Percentiles rank a stretch among this genome's conserved stretches.
These are phyloP conservation scores for Trichoderma reesei DNA, from an alignment of 495 filamentous ascomycete species.

Conservation along the genomic window DNA sequence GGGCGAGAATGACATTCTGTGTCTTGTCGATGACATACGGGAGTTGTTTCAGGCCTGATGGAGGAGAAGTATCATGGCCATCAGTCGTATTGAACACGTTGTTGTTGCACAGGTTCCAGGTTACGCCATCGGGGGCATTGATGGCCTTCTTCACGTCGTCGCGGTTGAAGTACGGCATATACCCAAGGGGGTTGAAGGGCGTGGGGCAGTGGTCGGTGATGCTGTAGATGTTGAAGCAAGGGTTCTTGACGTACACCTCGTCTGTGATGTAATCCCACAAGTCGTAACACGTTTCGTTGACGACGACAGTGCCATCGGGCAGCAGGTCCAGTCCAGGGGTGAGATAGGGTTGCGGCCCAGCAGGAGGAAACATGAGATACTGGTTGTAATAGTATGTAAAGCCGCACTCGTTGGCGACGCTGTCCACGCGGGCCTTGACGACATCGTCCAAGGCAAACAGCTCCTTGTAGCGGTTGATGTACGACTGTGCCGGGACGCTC, in stretches of 20 bases:
- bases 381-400: constrained; percentile 51
- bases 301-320: constrained; percentile 8
- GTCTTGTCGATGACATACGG: constrained; percentile 64
- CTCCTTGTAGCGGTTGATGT: constrained; percentile 49
- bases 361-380: constrained; percentile 60
- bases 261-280: constrained; percentile 45
- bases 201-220: constrained; percentile 65
- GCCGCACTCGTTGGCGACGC: constrained; percentile 48
- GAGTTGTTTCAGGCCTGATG: constrained; percentile 42
- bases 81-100: constrained; percentile 43
- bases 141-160: constrained; percentile 66
- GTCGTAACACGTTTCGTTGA: constrained; percentile 20
- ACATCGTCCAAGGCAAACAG: constrained; percentile 59
- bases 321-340: constrained; percentile 12
- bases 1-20: constrained; percentile 57
- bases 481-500: constrained; percentile 49
- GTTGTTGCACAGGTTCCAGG: constrained; percentile 50
- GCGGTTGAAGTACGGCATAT: constrained; percentile 66
- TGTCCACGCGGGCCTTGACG: constrained; percentile 49
- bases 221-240: constrained; percentile 75
- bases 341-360: constrained; percentile 42
- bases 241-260: constrained; percentile 53
- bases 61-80: constrained; percentile 34
- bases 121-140: constrained; percentile 48
- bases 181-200: constrained; percentile 53